phyloP scores from a whole-genome alignment of 352 stramenopile genomes.

The Pythium brassicae region DNA sequence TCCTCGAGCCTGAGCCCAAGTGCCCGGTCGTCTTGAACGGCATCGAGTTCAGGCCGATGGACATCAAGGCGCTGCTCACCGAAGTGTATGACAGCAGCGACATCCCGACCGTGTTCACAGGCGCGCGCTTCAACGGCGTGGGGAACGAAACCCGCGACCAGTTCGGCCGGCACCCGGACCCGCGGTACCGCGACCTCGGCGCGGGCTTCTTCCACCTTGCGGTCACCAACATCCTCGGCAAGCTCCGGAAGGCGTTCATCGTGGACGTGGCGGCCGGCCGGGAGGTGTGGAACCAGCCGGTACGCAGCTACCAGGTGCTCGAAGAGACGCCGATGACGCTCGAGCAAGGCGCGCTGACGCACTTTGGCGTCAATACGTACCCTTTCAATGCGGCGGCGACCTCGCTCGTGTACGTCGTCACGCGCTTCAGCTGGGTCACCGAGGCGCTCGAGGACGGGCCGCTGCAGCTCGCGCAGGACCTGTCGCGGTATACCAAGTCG shows the following conservation, averaged over 20 bases:
- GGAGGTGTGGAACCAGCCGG: slow-evolving; percentile 19
- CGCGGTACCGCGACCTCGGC: slow-evolving; percentile 41
- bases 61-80: slow-evolving; percentile 48
- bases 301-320: slow-evolving; percentile 12
- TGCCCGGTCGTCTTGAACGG: slow-evolving; percentile 40
- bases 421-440: slow-evolving; percentile 11
- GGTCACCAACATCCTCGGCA: slow-evolving; percentile 39
- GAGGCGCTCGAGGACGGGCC: slow-evolving; percentile 8
- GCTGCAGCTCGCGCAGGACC: slow-evolving; percentile 3
- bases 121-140: slow-evolving; percentile 30
- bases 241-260: slow-evolving; percentile 31
- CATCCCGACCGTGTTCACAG: slow-evolving; percentile 33
- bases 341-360: background rate
- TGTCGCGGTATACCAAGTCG: slow-evolving; percentile 3
- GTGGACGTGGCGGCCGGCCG: slow-evolving; percentile 35
- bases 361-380: slow-evolving; percentile 10
- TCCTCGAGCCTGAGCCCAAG: slow-evolving; percentile 33
- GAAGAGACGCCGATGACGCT: slow-evolving; percentile 1
- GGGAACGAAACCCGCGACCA: slow-evolving; percentile 22
- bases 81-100: slow-evolving; percentile 30
- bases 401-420: slow-evolving; percentile 13
- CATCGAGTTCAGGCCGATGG: slow-evolving; percentile 41
- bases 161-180: slow-evolving; percentile 38
- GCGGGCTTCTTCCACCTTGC: slow-evolving; percentile 47
- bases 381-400: slow-evolving; percentile 13